Evolutionary conservation across 331 rosid genomes (phyloP), one percentile per base, ranked within the genome.

Genomic region (Telfairia occidentalis): DNA sequence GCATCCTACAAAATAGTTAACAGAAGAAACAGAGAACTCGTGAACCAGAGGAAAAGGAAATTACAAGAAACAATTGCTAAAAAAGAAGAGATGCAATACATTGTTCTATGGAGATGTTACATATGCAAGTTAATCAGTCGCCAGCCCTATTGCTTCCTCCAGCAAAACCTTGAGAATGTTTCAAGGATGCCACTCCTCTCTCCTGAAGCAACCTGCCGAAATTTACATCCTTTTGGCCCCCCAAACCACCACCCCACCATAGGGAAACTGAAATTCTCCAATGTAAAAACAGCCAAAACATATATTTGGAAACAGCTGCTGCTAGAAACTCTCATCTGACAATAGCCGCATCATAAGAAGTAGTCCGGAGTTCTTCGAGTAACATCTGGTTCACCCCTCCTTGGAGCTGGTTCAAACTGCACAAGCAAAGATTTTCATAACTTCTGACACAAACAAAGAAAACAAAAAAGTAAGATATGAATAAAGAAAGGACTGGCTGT

Each of bases 311-410:
- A 50, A 73, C 50, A 19, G 65, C 32, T 73, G 77, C 46, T 35
- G 49, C 65, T 54, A 35, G 50, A 54, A 30, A 73, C 1, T 34
- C 21, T 15, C 77, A 12, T n/a, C 50, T 21, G 23, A 50, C 35
- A 72, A 50, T 30, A 54, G 77, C 23, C 46, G 78, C 71, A 83
- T 92, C 84, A 92, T 80, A 92, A 88, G 87, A 92, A 92, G 78
- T 92, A 92, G 81, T 92, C 96, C 35, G 97, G 97, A 70, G 97
- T 90, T 86, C 97, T 88, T 83, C 97, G 81, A 50, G 96, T 92
- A 70, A 92, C 96, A 78, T 90, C 97, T 26, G 96, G 97, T 79
- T 92, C 97, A 71, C 97, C 97, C 85, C 97, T 90, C 90, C 97
- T 90, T 15, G 97, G 96, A 71, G 96, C 96, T 26, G 94, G 97